Evolutionary conservation across 441 rosid species (phyloP).

Genomic region (Hura crepitans): DNA sequence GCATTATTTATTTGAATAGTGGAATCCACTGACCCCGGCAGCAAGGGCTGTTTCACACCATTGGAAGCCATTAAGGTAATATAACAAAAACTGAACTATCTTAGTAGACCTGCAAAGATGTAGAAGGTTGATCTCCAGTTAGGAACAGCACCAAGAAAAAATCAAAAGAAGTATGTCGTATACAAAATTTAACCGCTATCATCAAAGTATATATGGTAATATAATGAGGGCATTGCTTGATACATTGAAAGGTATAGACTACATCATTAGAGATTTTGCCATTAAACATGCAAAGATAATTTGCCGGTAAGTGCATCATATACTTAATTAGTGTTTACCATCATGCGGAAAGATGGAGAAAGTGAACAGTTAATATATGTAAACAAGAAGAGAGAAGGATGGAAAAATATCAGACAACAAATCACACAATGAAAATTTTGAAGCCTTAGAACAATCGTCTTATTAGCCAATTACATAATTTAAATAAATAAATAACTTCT

Average conservation of each 20-base stretch:
- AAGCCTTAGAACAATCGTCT: background rate
- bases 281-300: background rate
- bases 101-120: constrained; percentile 21
- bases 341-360: background rate
- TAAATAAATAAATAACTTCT: background rate
- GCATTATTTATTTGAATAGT: constrained; percentile 24
- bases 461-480: background rate
- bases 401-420: background rate
- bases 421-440: background rate
- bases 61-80: constrained; percentile 39
- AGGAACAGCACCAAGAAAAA: background rate
- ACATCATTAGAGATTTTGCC: background rate
- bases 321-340: background rate
- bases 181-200: background rate
- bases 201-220: background rate
- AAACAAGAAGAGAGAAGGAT: background rate
- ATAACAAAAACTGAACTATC: background rate
- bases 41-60: constrained; percentile 39
- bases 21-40: constrained; percentile 32
- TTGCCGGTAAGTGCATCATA: background rate
- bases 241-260: background rate
- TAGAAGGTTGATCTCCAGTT: constrained; percentile 3
- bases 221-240: background rate
- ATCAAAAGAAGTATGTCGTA: background rate
- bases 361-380: background rate